Evolutionary conservation across 148 eudicot species (phyloP).

Genomic region (Camellia lanceoleosa): DNA sequence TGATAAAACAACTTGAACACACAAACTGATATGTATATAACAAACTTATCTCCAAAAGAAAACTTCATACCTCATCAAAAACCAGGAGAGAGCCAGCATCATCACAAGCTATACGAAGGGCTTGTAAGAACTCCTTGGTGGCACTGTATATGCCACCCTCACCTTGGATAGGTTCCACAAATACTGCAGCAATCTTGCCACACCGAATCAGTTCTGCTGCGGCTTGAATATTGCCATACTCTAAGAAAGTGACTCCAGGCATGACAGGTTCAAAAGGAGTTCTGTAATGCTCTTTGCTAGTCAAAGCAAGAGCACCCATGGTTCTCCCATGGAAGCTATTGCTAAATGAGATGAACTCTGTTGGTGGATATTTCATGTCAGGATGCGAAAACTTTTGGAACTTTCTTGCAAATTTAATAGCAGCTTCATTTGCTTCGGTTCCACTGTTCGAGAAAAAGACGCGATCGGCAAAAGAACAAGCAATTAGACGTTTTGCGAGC

Average conservation of each 20-base stretch:
- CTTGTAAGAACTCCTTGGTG: slow-evolving; percentile 71
- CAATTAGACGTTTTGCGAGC: slow-evolving; percentile 77
- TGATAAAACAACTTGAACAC: background rate
- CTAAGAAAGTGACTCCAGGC: slow-evolving; percentile 86
- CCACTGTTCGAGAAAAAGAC: slow-evolving; percentile 90
- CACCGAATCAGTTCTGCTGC: slow-evolving; percentile 56
- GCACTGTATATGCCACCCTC: slow-evolving; percentile 95
- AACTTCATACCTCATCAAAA: slow-evolving; percentile 75
- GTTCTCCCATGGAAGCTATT: slow-evolving; percentile 95
- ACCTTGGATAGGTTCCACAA: slow-evolving; percentile 96
- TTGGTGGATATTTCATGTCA: slow-evolving; percentile 43
- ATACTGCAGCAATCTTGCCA: slow-evolving; percentile 82
- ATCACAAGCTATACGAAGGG: slow-evolving; percentile 73
- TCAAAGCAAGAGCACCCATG: slow-evolving; percentile 84
- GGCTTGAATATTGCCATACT: slow-evolving; percentile 67
- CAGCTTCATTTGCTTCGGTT: slow-evolving; percentile 97
- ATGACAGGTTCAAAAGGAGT: slow-evolving; percentile 84
- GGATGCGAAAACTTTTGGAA: slow-evolving; percentile 60
- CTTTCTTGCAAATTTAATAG: slow-evolving; percentile 88
- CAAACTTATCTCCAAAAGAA: background rate
- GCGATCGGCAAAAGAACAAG: slow-evolving; percentile 83
- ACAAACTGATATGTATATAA: background rate
- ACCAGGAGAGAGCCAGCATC: slow-evolving; percentile 70
- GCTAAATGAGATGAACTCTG: slow-evolving; percentile 66
- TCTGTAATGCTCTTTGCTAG: slow-evolving; percentile 90